Conservation (phyloP, 2,329 filamentous ascomycete genomes). For the Beauveria rudraprayagi region DNA sequence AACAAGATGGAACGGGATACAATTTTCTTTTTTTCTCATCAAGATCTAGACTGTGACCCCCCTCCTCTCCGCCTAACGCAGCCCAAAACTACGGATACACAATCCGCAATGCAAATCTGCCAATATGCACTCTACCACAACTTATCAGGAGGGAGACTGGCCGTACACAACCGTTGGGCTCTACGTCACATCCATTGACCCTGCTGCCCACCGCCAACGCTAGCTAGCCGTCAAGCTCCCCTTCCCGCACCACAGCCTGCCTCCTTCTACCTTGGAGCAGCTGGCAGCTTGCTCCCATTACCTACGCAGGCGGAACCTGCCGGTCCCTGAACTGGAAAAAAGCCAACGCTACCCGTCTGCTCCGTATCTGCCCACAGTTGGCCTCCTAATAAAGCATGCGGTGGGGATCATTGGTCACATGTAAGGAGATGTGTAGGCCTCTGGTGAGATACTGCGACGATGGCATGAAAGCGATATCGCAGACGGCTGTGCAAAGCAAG, state of each 20-base stretch:
- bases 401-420: slow-evolving; percentile 2
- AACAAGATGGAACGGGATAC: not conserved
- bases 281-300: not conserved
- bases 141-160: too few species aligned
- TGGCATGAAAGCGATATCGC: not conserved
- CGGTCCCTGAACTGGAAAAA: not conserved
- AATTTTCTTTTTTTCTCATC: not conserved
- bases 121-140: too few species aligned
- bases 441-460: not conserved
- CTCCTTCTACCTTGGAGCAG: not conserved
- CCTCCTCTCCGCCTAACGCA: too few species aligned
- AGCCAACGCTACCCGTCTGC: not conserved
- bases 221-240: not conserved
- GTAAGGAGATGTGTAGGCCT: not conserved
- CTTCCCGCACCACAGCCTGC: not conserved
- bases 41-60: not conserved
- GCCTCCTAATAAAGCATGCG: not conserved
- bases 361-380: not conserved
- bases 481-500: not conserved
- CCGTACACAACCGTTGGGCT: not conserved
- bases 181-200: not conserved
- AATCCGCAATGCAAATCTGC: not conserved
- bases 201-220: not conserved
- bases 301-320: not conserved
- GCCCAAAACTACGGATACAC: too few species aligned